Percentiles rank a stretch among this genome's conserved stretches.
Conservation (phyloP, 495 filamentous ascomycete genomes). For the Neurospora sp. region DNA sequence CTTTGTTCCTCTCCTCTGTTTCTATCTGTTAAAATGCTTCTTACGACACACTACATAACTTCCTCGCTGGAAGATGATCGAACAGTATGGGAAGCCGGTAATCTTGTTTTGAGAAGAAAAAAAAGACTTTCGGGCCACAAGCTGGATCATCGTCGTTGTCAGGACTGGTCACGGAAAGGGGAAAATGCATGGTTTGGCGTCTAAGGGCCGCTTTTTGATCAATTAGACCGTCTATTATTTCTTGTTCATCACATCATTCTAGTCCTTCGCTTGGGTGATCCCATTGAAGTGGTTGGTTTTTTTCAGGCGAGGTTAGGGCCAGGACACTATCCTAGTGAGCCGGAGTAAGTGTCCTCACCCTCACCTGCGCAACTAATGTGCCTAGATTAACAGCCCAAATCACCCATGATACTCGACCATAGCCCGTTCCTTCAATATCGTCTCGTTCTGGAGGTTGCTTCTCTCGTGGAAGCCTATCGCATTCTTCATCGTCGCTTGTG, state of each 20-base stretch:
- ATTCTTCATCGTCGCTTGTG: not conserved
- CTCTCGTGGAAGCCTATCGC: not conserved
- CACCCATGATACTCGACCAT: not conserved
- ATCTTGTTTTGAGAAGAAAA: not conserved
- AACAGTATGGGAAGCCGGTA: not conserved
- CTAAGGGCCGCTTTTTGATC: not conserved
- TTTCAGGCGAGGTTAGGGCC: not conserved
- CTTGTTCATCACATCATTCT: not conserved
- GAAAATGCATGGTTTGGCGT: not conserved
- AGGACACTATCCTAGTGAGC: not conserved
- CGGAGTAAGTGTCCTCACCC: not conserved
- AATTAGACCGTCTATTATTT: not conserved
- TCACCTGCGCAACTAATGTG: not conserved
- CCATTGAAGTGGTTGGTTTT: not conserved
- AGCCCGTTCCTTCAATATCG: not conserved
- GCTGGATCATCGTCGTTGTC: not conserved
- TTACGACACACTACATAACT: not conserved
- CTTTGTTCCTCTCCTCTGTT: not conserved
- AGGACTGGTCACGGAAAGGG: not conserved
- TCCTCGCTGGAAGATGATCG: not conserved
- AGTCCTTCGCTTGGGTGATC: not conserved
- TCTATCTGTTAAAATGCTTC: not conserved
- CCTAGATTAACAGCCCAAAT: not conserved
- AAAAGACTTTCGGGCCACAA: not conserved
- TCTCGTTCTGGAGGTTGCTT: not conserved